phyloP scores from a whole-genome alignment of 495 filamentous ascomycete species.

The Filosporella fistucella region DNA sequence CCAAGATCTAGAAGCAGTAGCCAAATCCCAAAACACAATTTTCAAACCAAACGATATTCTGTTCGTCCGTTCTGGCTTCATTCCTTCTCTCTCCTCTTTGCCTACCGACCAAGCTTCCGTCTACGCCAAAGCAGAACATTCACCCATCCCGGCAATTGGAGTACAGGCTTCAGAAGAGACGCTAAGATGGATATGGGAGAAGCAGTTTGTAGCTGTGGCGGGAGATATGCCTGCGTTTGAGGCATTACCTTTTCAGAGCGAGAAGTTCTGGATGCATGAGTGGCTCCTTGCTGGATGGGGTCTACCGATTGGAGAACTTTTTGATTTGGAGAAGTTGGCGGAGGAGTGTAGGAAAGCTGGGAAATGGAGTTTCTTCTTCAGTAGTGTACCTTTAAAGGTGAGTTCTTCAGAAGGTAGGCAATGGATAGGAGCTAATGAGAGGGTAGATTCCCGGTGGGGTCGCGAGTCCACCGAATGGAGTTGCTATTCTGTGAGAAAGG shows the following conservation, averaged over 20 bases:
- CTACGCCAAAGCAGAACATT: conserved; percentile 24
- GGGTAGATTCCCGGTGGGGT: conserved; percentile 45
- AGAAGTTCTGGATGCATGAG: conserved; percentile 39
- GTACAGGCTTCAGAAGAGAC: conserved; percentile 38
- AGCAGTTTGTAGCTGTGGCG: conserved; percentile 44
- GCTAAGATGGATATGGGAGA: conserved; percentile 34
- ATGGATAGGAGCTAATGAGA: not conserved
- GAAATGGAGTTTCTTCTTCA: conserved; percentile 49
- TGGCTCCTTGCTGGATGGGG: conserved; percentile 53
- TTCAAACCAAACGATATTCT: conserved; percentile 49
- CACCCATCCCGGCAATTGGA: conserved; percentile 33
- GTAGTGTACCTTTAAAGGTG: conserved; percentile 51
- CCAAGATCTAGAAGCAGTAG: conserved; percentile 34
- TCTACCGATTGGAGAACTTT: conserved; percentile 54
- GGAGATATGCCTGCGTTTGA: conserved; percentile 47
- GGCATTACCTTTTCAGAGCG: conserved; percentile 28
- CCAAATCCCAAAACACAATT: conserved; percentile 28
- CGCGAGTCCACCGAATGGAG: conserved; percentile 45
- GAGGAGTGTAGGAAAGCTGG: conserved; percentile 35
- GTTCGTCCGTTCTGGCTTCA: conserved; percentile 49
- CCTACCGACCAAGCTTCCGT: conserved; percentile 25
- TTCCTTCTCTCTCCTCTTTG: conserved; percentile 34
- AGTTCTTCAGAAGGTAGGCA: conserved; percentile 6
- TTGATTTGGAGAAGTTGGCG: conserved; percentile 47
- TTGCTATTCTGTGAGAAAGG: conserved; percentile 42